phyloP scores from a whole-genome alignment of 441 rosid species.

The Flueggea neowawraea region DNA sequence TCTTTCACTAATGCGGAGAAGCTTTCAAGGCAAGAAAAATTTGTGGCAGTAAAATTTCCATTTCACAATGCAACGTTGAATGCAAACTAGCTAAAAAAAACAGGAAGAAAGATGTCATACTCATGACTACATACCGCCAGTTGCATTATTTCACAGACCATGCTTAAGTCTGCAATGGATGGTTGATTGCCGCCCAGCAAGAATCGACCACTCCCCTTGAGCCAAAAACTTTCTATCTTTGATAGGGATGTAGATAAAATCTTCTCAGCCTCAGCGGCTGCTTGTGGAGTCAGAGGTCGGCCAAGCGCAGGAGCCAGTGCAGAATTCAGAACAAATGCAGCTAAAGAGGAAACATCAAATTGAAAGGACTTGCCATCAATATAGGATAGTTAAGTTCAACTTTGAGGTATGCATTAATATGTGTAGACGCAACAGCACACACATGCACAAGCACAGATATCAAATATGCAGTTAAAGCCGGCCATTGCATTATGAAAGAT shows the following conservation, averaged over 20 bases:
- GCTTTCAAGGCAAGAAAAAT: background rate
- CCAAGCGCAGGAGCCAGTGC: slow-evolving; percentile 60
- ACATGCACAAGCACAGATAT: no score
- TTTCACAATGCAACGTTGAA: background rate
- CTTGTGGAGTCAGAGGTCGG: slow-evolving; percentile 42
- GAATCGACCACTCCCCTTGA: slow-evolving; percentile 65
- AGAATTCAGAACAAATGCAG: slow-evolving; percentile 36
- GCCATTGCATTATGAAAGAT: no score
- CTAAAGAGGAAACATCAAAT: slow-evolving; percentile 29
- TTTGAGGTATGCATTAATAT: background rate
- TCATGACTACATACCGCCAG: slow-evolving; percentile 54
- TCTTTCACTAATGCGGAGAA: no score
- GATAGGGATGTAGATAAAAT: slow-evolving; percentile 47
- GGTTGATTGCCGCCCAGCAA: slow-evolving; percentile 75
- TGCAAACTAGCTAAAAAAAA: background rate
- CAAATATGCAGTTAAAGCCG: no score
- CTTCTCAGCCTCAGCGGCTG: slow-evolving; percentile 71
- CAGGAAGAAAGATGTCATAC: background rate
- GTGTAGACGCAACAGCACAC: background rate
- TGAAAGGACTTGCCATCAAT: slow-evolving; percentile 1
- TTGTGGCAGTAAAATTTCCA: background rate
- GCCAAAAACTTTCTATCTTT: slow-evolving; percentile 76
- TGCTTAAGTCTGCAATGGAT: slow-evolving; percentile 87
- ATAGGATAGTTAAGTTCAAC: background rate
- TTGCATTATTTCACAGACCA: slow-evolving; percentile 87